Conservation (phyloP, 345 rosid genomes). For the Eutrema heterophyllum region DNA sequence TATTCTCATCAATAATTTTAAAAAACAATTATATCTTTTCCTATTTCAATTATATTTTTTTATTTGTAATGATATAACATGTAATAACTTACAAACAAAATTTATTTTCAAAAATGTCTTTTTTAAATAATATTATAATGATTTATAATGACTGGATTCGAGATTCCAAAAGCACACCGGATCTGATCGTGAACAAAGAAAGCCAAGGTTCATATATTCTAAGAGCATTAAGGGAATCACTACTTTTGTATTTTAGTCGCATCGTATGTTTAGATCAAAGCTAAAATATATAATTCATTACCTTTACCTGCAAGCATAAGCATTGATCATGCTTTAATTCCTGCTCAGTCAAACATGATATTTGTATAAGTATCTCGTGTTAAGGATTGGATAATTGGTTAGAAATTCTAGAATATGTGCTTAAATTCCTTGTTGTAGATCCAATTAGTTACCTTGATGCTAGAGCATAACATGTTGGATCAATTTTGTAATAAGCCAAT, state of each 20-base stretch:
- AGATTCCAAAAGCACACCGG: conserved; percentile 18
- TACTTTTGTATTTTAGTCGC: neutral
- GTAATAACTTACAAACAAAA: too few relatives aligned
- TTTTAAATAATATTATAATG: too few relatives aligned
- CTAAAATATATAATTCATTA: neutral
- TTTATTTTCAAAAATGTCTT: too few relatives aligned
- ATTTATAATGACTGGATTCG: neutral
- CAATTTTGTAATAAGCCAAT: too few relatives aligned
- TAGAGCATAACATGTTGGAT: neutral
- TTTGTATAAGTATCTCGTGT: too few relatives aligned
- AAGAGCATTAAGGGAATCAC: neutral
- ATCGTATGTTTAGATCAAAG: neutral
- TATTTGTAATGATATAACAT: too few relatives aligned
- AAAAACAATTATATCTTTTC: too few relatives aligned
- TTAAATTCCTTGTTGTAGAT: neutral
- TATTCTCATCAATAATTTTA: too few relatives aligned
- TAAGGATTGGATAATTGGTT: neutral
- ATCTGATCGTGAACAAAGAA: conserved; percentile 20
- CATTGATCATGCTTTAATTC: neutral
- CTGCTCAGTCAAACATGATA: too few relatives aligned
- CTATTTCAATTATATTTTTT: too few relatives aligned
- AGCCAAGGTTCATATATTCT: conserved; percentile 8
- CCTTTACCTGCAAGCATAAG: conserved; percentile 6
- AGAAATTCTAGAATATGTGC: neutral
- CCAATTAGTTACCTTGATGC: neutral